Conservation (phyloP, 495 filamentous ascomycete genomes). For the Xylaria venustula region DNA sequence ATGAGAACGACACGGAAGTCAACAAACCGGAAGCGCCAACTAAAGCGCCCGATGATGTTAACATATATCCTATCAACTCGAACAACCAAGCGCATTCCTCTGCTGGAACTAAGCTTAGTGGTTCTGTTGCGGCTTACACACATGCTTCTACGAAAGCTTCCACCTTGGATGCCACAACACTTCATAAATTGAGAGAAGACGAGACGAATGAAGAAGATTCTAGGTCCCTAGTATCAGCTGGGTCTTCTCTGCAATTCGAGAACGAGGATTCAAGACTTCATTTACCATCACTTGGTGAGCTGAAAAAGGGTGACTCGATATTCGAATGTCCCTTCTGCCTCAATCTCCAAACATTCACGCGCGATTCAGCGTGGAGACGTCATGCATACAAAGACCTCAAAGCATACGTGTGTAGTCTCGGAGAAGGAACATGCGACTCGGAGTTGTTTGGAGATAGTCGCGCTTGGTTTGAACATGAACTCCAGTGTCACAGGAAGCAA, state of each 20-base stretch:
- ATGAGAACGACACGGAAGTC: not conserved
- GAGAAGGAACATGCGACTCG: not conserved
- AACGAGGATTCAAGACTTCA: not conserved
- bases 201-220: too few species aligned
- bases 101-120: too few species aligned
- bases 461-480: not conserved
- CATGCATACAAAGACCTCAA: not conserved
- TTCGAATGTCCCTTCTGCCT: not conserved
- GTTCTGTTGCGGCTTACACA: too few species aligned
- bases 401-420: not conserved
- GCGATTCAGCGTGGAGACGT: not conserved
- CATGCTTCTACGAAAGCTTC: too few species aligned
- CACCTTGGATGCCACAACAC: too few species aligned
- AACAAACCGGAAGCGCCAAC: not conserved
- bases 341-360: not conserved
- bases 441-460: not conserved
- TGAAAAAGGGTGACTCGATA: not conserved
- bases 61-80: too few species aligned
- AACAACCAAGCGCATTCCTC: too few species aligned
- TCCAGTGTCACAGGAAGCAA: not conserved
- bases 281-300: not conserved
- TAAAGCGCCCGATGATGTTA: too few species aligned
- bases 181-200: too few species aligned
- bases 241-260: not conserved
- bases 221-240: too few species aligned